Conservation (phyloP, 148 eudicot genomes). For the Pharnaceum exiguum region DNA sequence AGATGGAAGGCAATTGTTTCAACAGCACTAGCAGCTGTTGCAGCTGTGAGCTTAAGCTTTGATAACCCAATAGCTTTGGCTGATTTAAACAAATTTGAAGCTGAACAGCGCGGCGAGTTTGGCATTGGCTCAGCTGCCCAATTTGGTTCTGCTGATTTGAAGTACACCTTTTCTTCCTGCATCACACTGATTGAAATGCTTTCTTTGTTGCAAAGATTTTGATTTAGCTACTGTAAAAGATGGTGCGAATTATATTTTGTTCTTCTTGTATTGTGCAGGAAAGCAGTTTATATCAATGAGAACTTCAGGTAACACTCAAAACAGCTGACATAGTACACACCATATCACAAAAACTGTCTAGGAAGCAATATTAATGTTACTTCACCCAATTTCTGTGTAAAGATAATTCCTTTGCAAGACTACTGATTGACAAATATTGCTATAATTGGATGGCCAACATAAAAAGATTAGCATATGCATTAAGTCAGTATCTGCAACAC, state of each 20-base stretch:
- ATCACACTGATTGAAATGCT: background rate
- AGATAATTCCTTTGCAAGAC: too few relatives aligned
- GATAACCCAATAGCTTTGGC: slow-evolving; percentile 61
- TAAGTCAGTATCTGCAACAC: too few relatives aligned
- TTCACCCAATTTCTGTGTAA: too few relatives aligned
- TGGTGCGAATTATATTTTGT: background rate
- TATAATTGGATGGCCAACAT: too few relatives aligned
- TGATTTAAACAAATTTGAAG: slow-evolving; percentile 89
- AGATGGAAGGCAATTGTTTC: slow-evolving; percentile 49
- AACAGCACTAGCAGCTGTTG: slow-evolving; percentile 62
- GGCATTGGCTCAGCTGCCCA: slow-evolving; percentile 99
- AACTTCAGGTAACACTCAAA: slow-evolving; percentile 97
- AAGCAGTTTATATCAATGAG: slow-evolving; percentile 80
- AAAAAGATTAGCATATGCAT: too few relatives aligned
- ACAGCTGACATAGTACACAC: too few relatives aligned
- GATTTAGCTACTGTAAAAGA: background rate
- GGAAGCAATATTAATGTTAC: too few relatives aligned
- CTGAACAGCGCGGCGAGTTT: slow-evolving; percentile 82
- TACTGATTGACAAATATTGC: too few relatives aligned
- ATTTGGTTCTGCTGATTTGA: slow-evolving; percentile 92
- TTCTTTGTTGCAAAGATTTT: background rate
- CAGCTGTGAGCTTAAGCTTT: slow-evolving; percentile 46
- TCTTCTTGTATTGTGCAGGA: slow-evolving; percentile 39
- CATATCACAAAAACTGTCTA: too few relatives aligned
- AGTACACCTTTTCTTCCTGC: slow-evolving; percentile 24